Base-by-base conservation (phyloP, 345 rosid genomes). In the Eucalyptus erythrocorys region DNA sequence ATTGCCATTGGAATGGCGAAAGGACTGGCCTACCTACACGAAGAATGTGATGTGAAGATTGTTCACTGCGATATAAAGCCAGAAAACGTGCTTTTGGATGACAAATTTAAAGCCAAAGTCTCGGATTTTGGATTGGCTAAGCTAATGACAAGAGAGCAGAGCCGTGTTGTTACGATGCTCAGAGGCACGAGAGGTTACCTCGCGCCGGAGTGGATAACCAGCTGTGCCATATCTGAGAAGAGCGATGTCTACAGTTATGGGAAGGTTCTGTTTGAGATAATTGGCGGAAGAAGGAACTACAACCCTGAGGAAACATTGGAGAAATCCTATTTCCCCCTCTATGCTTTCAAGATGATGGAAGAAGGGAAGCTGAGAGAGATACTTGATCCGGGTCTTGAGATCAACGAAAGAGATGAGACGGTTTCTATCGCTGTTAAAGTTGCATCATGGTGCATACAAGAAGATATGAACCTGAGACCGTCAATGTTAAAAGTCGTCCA, bases 121-220 rank as follows among this genome's bases (percentile, higher is more conserved):
- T 97, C 99, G 0, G 99, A 97, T 92, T 97, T 97, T 15, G 98
- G 99, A 82, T 89, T 96, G 42, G 99, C 99, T 1, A 97, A 97
- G 93, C 93, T 97, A 34, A 97, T 97, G 99, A 93, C 93, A 40
- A 93, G 98, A 13, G 99, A 96, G 92, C 97, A 97, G 89, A 96
- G 98, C 93, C 92, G 94, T 82, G 99, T 97, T 7, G 96, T 96
- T 95, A 96, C 96, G 5, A 97, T 99, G 9, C 90, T 96, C 88
- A 92, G 98, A 11, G 99, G 99, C 88, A 97, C 97, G 19, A 92
- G 99, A 82, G 98, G 99, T 30, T 97, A 97, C 90, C 94, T 97
- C 12, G 98, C 97, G 6, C 99, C 99, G 0, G 98, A 97, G 71
- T 97, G 99, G 99, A 94, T 96, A 91, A 97, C 98, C 84, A 97